These are phyloP conservation scores for Petunia axillaris DNA, from an alignment of 257 asterid species.

Conservation along the genomic window DNA sequence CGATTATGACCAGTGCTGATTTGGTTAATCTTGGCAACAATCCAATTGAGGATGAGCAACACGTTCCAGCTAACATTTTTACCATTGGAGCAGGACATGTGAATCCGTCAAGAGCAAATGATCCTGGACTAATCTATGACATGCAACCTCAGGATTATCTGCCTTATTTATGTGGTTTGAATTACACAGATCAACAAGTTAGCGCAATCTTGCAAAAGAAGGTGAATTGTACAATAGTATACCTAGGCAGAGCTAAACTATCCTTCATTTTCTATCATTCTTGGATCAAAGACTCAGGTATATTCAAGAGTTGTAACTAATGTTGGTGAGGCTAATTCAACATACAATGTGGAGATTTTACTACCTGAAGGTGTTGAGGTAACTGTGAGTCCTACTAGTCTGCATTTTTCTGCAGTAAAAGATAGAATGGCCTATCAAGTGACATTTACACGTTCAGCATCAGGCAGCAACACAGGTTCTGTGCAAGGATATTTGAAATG, in stretches of 20 bases:
- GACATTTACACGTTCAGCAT: background rate
- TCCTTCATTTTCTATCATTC: conserved; percentile 30
- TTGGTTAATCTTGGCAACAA: conserved; percentile 14
- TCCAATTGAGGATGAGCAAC: conserved; percentile 21
- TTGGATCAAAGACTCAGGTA: conserved; percentile 26
- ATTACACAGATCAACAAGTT: conserved; percentile 22
- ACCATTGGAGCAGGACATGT: conserved; percentile 38
- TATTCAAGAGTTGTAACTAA: conserved; percentile 31
- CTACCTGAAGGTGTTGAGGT: conserved; percentile 25
- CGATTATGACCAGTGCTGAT: conserved; percentile 40
- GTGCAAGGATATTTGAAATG: conserved; percentile 30
- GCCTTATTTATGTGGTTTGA: conserved; percentile 34
- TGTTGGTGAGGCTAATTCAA: conserved; percentile 26
- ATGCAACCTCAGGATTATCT: conserved; percentile 26
- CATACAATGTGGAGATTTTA: conserved; percentile 14
- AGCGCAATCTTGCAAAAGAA: background rate
- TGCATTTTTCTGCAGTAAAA: conserved; percentile 18
- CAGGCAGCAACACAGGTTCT: background rate
- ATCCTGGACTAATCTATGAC: conserved; percentile 36
- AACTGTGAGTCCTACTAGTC: conserved; percentile 21
- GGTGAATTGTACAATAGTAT: conserved; percentile 18
- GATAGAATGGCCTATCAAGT: conserved; percentile 28
- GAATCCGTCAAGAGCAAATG: conserved; percentile 25
- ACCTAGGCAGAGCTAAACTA: conserved; percentile 29
- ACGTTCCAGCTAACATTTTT: conserved; percentile 17